Conservation (phyloP, 192 early-diverging fungal genomes). For the Oehlia diaphana region DNA sequence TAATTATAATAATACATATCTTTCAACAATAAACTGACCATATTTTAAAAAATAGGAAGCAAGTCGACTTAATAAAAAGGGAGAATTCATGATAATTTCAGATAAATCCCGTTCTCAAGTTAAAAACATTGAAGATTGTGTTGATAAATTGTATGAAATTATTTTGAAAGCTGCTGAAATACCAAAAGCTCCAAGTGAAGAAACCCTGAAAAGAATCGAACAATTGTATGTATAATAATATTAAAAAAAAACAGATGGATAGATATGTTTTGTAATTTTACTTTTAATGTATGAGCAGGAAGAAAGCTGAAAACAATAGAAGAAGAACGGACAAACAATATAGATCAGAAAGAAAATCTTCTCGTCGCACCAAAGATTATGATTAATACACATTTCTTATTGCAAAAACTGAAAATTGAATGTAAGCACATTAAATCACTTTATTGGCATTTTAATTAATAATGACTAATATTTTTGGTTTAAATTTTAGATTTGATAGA, state of each 20-base stretch:
- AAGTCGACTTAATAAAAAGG: conserved; percentile 63
- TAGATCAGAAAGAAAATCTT: conserved; percentile 65
- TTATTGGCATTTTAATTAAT: too few relatives aligned
- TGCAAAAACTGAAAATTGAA: too few relatives aligned
- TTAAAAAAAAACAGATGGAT: not conserved
- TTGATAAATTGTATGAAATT: conserved; percentile 65
- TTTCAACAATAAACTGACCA: not conserved
- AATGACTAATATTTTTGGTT: too few relatives aligned
- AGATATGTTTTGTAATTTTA: not conserved
- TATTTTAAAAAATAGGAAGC: conserved; percentile 38
- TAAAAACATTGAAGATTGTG: conserved; percentile 79
- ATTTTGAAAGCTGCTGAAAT: conserved; percentile 64
- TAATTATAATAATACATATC: not conserved
- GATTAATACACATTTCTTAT: not conserved
- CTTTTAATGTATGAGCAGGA: conserved; percentile 34
- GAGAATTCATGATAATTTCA: conserved; percentile 75
- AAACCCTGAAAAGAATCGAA: conserved; percentile 60
- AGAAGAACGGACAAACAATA: conserved; percentile 63
- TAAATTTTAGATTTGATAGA: too few relatives aligned
- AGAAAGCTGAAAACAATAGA: conserved; percentile 56
- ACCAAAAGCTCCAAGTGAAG: conserved; percentile 64
- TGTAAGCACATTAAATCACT: too few relatives aligned
- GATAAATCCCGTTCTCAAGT: conserved; percentile 73
- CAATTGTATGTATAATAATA: conserved; percentile 46
- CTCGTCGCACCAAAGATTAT: not conserved